Percentiles rank a stretch among this genome's conserved stretches.
These are phyloP conservation scores for Solanum lignicaule DNA, from an alignment of 257 asterid species.

Conservation along the genomic window DNA sequence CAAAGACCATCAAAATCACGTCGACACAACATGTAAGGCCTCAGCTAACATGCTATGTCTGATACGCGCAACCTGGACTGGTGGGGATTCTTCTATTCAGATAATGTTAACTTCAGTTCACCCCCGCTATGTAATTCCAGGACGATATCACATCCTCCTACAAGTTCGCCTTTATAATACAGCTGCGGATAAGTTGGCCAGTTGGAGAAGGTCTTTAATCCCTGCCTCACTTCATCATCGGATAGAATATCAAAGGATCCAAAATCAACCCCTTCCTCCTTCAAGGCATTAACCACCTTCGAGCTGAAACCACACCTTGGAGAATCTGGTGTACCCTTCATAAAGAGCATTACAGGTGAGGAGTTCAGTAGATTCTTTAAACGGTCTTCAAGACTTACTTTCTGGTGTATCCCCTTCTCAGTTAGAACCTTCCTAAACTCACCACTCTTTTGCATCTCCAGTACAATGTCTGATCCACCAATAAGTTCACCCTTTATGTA, in stretches of 20 bases:
- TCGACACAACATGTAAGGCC: not conserved
- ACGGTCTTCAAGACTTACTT: constrained; percentile 45
- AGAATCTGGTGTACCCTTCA: constrained; percentile 81
- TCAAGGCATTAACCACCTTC: constrained; percentile 72
- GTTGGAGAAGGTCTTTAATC: constrained; percentile 72
- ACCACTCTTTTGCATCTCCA: constrained; percentile 99
- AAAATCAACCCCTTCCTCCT: constrained; percentile 57
- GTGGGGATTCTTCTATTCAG: constrained; percentile 27
- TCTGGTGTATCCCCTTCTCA: constrained; percentile 51
- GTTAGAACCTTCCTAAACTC: constrained; percentile 63
- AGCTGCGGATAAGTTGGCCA: constrained; percentile 99
- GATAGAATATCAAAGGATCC: constrained; percentile 80
- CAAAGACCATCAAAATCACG: not conserved
- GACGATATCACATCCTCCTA: constrained; percentile 83
- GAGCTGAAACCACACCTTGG: constrained; percentile 93
- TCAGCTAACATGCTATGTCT: not conserved
- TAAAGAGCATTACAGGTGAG: constrained; percentile 66
- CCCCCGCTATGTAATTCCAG: constrained; percentile 59
- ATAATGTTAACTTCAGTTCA: constrained; percentile 58
- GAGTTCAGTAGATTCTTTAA: constrained; percentile 45
- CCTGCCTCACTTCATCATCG: constrained; percentile 90
- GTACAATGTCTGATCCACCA: constrained; percentile 94
- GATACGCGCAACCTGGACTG: not conserved
- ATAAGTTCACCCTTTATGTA: constrained; percentile 78
- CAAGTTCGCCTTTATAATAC: constrained; percentile 83